Evolutionary conservation across 2,329 filamentous ascomycete genomes (phyloP).

Genomic region (Ambrosiella xylebori): DNA sequence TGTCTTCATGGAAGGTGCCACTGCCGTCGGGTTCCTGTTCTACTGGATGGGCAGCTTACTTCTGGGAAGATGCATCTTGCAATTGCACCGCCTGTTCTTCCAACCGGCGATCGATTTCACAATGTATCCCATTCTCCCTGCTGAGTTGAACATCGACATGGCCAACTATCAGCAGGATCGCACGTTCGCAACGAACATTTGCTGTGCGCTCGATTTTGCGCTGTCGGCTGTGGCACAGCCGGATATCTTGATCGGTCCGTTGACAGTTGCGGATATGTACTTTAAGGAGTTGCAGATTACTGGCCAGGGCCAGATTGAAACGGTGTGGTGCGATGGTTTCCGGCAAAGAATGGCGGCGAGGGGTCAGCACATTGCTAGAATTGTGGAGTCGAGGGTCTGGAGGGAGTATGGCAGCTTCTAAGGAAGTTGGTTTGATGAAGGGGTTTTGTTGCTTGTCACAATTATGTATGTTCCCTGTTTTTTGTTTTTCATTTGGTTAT

Average conservation of each 20-base stretch:
- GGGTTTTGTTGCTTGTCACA: not conserved
- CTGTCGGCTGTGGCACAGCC: conserved; percentile 28
- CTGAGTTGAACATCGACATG: conserved; percentile 25
- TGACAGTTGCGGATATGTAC: conserved; percentile 26
- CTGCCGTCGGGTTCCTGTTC: conserved; percentile 32
- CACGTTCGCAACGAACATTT: conserved; percentile 31
- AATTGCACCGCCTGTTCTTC: conserved; percentile 27
- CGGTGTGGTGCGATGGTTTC: conserved; percentile 32
- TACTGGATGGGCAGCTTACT: conserved; percentile 36
- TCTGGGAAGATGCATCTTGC: conserved; percentile 31
- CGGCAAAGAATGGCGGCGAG: conserved; percentile 23
- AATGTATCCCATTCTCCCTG: conserved; percentile 24
- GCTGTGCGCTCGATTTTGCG: conserved; percentile 32
- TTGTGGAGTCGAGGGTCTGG: conserved; percentile 25
- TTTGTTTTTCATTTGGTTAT: not conserved
- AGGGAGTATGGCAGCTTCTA: conserved; percentile 10
- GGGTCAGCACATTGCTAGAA: conserved; percentile 25
- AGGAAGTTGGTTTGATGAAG: not conserved
- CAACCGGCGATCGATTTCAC: conserved; percentile 26
- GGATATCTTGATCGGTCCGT: conserved; percentile 27
- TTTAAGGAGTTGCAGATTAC: conserved; percentile 24
- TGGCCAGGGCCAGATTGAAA: conserved; percentile 26
- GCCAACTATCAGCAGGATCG: conserved; percentile 27
- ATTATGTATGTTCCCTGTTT: not conserved
- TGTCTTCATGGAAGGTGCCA: conserved; percentile 27